Evolutionary conservation across 106 monocot genomes (phyloP), one percentile per base, ranked within the genome.

Genomic region (Hemerocallis citrina): DNA sequence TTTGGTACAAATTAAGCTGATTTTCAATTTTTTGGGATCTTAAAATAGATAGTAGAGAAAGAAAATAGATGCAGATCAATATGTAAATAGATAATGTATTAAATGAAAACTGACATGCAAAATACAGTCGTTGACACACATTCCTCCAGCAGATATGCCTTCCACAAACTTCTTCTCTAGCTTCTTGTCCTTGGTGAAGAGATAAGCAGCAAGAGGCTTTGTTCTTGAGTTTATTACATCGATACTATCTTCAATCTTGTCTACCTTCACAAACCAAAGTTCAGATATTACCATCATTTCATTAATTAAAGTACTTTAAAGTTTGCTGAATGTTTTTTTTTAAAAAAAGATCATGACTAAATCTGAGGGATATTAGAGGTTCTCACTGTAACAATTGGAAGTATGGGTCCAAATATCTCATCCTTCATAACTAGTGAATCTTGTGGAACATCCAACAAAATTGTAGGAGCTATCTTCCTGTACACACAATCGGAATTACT

Each of bases 151-250:
- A n/a, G 84, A 72, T 15, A 84, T 58, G 49, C 31, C 55, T 21
- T 52, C 52, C 6, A 89, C 72, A 72, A 89, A 84, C 33, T 45
- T 62, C 47, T 75, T 64, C 56, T 85, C 74, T 19, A 85, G 64
- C 34, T 77, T 75, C 75, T 85, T 84, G 63, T 85, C 62, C 40
- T 70, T 74, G 63, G 81, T 81, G 68, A 89, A 89, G 62, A 80
- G 71, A 58, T 89, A 89, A 9, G 84, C 79, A 36, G 84, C 89
- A 43, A 89, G 81, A 63, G 89, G 89, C 64, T 81, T 89, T 39
- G 75, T 6, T 41, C 31, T 67, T 19, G 75, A 75, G 58, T 69
- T 81, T 50, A 89, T 85, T 24, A 89, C 2, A 51, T 57, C 69
- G 61, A 79, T 72, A 50, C 84, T 69, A 0, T 89, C 78, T 66